These are phyloP conservation scores for Podosphaera leucotricha DNA, from an alignment of 2,329 filamentous ascomycete species.

Conservation along the genomic window DNA sequence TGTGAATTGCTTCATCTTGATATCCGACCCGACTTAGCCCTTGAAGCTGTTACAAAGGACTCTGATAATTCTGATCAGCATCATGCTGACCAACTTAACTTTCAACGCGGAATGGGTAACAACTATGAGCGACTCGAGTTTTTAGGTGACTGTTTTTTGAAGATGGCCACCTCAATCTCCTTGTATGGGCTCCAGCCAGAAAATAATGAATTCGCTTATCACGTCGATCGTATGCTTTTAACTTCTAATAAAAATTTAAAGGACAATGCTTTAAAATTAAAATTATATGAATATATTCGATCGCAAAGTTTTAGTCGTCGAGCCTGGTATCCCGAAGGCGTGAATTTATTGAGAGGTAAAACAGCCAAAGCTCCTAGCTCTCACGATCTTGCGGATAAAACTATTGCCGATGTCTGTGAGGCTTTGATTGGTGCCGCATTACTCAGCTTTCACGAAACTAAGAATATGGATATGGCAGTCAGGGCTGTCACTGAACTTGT, in stretches of 20 bases:
- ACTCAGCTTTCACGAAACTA: conserved; percentile 20
- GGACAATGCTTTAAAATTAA: conserved; percentile 44
- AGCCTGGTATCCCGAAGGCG: conserved; percentile 64
- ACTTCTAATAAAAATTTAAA: conserved; percentile 83
- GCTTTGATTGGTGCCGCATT: conserved; percentile 77
- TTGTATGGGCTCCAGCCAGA: conserved; percentile 56
- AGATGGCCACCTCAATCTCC: conserved; percentile 83
- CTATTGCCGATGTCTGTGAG: conserved; percentile 83
- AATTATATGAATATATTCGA: conserved; percentile 53
- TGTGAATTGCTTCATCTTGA: conserved; percentile 39
- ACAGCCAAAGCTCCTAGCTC: conserved; percentile 26
- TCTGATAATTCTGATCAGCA: conserved; percentile 64
- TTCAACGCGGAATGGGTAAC: conserved; percentile 67
- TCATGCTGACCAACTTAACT: conserved; percentile 40
- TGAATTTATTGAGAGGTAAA: conserved; percentile 54
- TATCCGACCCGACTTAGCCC: conserved; percentile 43
- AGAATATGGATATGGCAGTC: conserved; percentile 32
- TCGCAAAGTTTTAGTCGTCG: conserved; percentile 58
- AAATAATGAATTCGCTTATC: conserved; percentile 64
- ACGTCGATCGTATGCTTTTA: conserved; percentile 74
- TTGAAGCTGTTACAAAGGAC: conserved; percentile 85
- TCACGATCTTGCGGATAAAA: conserved; percentile 65
- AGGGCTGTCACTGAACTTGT: conserved; percentile 46
- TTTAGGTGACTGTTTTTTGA: conserved; percentile 78
- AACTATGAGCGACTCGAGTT: conserved; percentile 95